phyloP scores from a whole-genome alignment of 2,329 filamentous ascomycete genomes.

The Colletotrichum chrysophilum region DNA sequence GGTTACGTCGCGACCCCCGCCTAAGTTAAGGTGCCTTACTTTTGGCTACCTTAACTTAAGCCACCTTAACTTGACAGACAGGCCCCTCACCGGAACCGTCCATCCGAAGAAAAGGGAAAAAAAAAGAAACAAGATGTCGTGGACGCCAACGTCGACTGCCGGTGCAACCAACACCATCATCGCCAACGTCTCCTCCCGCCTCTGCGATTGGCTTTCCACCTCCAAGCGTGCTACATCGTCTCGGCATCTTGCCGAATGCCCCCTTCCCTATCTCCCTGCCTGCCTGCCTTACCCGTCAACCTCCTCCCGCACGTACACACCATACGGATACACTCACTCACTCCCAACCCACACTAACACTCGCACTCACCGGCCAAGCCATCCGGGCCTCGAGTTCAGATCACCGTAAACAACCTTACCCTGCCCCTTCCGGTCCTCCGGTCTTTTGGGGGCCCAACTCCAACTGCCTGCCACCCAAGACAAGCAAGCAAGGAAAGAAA shows the following conservation, averaged over 20 bases:
- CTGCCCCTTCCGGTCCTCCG: background rate
- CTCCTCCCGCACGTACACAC: background rate
- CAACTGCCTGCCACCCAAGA: background rate
- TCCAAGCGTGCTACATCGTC: background rate
- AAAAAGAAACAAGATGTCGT: background rate
- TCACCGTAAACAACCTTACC: background rate
- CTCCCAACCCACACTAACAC: background rate
- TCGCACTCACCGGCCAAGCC: background rate
- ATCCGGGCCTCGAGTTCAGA: background rate
- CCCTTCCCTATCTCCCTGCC: background rate
- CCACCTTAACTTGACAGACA: background rate
- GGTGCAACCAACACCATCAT: background rate
- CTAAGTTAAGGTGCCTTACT: background rate
- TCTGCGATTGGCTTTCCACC: slow-evolving; percentile 1
- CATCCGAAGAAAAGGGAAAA: background rate
- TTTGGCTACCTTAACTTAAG: background rate
- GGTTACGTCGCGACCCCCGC: background rate
- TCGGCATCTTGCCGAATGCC: background rate
- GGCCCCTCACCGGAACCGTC: background rate
- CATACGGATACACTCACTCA: background rate
- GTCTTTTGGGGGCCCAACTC: background rate
- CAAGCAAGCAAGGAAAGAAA: background rate
- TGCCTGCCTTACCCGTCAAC: background rate
- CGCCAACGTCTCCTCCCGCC: background rate
- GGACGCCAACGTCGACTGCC: background rate